These are phyloP conservation scores for Zygosaccharomyces bisporus DNA, from an alignment of 805 yeast species.

Conservation along the genomic window DNA sequence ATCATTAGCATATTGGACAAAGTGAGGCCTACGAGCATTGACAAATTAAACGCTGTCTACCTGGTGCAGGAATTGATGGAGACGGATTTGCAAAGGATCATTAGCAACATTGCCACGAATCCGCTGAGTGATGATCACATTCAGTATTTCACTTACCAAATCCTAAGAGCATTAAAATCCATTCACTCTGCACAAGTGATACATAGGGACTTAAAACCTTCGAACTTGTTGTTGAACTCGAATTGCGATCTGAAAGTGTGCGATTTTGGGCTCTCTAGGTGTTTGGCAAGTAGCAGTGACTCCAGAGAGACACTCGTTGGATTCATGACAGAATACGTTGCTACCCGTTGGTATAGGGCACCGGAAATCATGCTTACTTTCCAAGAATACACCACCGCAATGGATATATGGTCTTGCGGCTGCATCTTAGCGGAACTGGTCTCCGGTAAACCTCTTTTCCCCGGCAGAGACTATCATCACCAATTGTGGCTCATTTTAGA, in stretches of 20 bases:
- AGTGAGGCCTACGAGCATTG: conserved; percentile 57
- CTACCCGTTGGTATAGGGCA: conserved; percentile 82
- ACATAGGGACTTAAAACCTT: conserved; percentile 75
- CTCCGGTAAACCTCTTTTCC: conserved; percentile 59
- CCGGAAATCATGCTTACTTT: conserved; percentile 78
- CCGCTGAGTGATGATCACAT: conserved; percentile 60
- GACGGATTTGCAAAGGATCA: conserved; percentile 62
- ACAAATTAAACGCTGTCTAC: conserved; percentile 67
- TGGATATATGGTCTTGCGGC: conserved; percentile 79
- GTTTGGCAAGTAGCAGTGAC: conserved; percentile 39
- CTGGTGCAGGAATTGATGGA: conserved; percentile 77
- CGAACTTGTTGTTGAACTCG: conserved; percentile 61
- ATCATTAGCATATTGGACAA: conserved; percentile 63
- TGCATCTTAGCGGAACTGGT: conserved; percentile 72
- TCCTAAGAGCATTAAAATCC: conserved; percentile 63
- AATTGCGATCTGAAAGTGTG: conserved; percentile 74
- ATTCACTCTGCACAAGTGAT: conserved; percentile 71
- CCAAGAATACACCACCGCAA: conserved; percentile 69
- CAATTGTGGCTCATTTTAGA: conserved; percentile 65
- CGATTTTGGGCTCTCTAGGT: conserved; percentile 73
- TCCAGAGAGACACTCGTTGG: conserved; percentile 48
- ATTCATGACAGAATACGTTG: conserved; percentile 73
- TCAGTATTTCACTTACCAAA: conserved; percentile 67
- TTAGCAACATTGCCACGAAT: conserved; percentile 43
- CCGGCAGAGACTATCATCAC: conserved; percentile 70